phyloP scores from a whole-genome alignment of 495 filamentous ascomycete genomes.

The Margaritispora aquatica region DNA sequence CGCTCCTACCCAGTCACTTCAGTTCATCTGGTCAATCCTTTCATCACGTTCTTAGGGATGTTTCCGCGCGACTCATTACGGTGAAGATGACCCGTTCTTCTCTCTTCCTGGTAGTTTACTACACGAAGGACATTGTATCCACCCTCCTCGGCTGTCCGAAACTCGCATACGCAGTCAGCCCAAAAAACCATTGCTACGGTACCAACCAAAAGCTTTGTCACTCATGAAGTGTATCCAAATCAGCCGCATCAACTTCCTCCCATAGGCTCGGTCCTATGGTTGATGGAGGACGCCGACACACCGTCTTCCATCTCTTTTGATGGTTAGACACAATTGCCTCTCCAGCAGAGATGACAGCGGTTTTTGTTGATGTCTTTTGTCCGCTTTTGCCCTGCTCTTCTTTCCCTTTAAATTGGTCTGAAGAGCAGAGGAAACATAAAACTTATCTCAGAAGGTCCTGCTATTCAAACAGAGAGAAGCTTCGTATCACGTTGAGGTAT shows the following conservation, averaged over 20 bases:
- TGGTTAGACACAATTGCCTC: slow-evolving; percentile 30
- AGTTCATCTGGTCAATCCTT: slow-evolving; percentile 3
- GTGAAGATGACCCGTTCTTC: slow-evolving; percentile 37
- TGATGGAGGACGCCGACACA: slow-evolving; percentile 60
- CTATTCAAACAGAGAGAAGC: slow-evolving; percentile 59
- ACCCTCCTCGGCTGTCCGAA: slow-evolving; percentile 36
- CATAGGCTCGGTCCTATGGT: slow-evolving; percentile 40
- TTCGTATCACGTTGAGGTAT: slow-evolving; percentile 16
- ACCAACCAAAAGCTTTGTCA: slow-evolving; percentile 40
- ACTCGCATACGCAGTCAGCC: slow-evolving; percentile 29
- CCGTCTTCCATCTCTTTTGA: slow-evolving; percentile 26
- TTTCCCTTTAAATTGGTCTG: background rate
- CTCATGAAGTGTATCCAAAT: slow-evolving; percentile 13
- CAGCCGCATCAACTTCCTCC: slow-evolving; percentile 74
- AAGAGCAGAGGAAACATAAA: slow-evolving; percentile 75
- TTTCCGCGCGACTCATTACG: slow-evolving; percentile 12
- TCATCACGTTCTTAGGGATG: slow-evolving; percentile 19
- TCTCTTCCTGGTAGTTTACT: slow-evolving; percentile 32
- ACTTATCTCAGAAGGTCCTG: slow-evolving; percentile 76
- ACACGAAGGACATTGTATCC: slow-evolving; percentile 30
- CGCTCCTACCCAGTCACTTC: slow-evolving; percentile 20
- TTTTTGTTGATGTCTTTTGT: slow-evolving; percentile 87
- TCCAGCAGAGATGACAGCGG: slow-evolving; percentile 39
- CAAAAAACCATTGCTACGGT: slow-evolving; percentile 46
- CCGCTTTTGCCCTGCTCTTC: slow-evolving; percentile 41